Conservation (phyloP, 768 basidiomycete species). For the Xerocomellus chrysenteron region DNA sequence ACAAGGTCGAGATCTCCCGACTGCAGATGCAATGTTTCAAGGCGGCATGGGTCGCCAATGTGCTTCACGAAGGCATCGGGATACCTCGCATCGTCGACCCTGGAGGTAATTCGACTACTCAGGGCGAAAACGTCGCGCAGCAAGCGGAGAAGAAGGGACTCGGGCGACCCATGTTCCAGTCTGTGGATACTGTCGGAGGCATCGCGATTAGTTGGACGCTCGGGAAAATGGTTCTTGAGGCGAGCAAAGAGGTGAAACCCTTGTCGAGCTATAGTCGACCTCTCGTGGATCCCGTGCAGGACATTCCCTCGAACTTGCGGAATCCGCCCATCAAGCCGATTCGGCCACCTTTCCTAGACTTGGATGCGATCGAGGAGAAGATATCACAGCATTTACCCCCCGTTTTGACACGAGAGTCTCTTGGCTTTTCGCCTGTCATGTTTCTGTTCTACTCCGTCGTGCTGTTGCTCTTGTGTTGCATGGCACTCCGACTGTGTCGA, state of each 20-base stretch:
- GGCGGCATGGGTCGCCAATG: constrained; percentile 96
- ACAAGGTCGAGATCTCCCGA: constrained; percentile 76
- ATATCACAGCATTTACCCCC: constrained; percentile 67
- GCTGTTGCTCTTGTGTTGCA: constrained; percentile 41
- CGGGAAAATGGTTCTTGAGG: constrained; percentile 98
- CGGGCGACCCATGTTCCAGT: constrained; percentile 84
- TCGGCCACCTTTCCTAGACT: constrained; percentile 57
- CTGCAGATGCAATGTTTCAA: constrained; percentile 99
- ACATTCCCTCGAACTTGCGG: constrained; percentile 52
- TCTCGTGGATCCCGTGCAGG: constrained; percentile 72
- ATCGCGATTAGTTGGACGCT: constrained; percentile 98
- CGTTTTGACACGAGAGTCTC: constrained; percentile 57
- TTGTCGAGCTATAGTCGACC: constrained; percentile 49
- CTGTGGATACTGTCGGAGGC: constrained; percentile 85
- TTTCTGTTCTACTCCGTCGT: constrained; percentile 54
- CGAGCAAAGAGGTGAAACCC: constrained; percentile 78
- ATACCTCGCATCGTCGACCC: constrained; percentile 88
- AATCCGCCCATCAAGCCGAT: constrained; percentile 56
- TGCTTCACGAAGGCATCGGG: constrained; percentile 93
- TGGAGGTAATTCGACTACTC: constrained; percentile 72
- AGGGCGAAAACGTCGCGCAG: constrained; percentile 66
- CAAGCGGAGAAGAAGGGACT: constrained; percentile 85
- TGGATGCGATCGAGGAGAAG: constrained; percentile 61
- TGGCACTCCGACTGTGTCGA: constrained; percentile 59
- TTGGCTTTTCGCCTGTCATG: constrained; percentile 73